A percentile compares a stretch with the other conserved stretches of the same genome.
phyloP scores from a whole-genome alignment of 768 basidiomycete species.

The Cyclocybe cylindracea region DNA sequence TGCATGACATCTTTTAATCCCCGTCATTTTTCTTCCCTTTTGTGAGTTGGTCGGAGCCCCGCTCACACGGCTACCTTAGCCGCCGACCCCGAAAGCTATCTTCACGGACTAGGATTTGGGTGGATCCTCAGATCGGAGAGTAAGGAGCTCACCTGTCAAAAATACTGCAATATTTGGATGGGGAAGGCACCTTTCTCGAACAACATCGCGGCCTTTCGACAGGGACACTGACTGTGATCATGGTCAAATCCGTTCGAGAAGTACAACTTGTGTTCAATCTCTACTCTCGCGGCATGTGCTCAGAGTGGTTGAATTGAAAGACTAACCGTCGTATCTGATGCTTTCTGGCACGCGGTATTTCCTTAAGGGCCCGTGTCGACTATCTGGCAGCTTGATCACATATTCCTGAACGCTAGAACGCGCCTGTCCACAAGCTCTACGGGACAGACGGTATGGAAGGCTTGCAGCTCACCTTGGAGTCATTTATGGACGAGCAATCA shows the following conservation, averaged over 20 bases:
- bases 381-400: background rate
- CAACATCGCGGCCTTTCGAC: background rate
- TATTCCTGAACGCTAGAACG: slow-evolving; percentile 11
- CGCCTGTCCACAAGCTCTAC: slow-evolving; percentile 13
- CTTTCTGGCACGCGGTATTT: background rate
- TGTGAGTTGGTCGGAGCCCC: too few relatives aligned
- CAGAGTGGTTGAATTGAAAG: background rate
- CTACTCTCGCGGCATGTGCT: background rate
- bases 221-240: background rate
- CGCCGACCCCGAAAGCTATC: too few relatives aligned
- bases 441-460: slow-evolving; percentile 5
- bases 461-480: background rate
- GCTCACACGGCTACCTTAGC: too few relatives aligned
- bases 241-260: slow-evolving; percentile 13
- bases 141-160: too few relatives aligned
- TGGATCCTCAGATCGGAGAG: too few relatives aligned
- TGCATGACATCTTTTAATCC: too few relatives aligned
- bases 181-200: slow-evolving; percentile 1
- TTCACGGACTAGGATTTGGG: too few relatives aligned
- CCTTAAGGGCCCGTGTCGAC: background rate
- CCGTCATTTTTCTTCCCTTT: too few relatives aligned
- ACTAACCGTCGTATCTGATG: too few relatives aligned
- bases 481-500: too few relatives aligned
- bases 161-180: background rate
- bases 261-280: background rate